Evolutionary conservation across 345 rosid genomes (phyloP).

Genomic region (Brassica juncea): DNA sequence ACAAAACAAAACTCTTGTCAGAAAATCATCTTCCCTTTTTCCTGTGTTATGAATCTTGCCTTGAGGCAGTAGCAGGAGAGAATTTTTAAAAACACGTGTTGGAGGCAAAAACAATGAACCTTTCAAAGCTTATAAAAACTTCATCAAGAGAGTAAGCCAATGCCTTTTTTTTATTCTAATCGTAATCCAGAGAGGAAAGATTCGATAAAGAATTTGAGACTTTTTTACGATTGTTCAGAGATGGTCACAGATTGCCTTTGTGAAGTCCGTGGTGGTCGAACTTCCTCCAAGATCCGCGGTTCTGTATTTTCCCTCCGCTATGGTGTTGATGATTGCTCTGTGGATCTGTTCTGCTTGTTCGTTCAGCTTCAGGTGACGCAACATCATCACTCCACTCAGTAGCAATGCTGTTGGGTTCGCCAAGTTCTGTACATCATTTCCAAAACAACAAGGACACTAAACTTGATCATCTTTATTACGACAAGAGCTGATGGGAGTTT

Average conservation of each 20-base stretch:
- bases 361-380: conserved; percentile 75
- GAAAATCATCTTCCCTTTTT: not conserved
- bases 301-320: conserved; percentile 84
- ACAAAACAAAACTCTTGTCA: conserved; percentile 24
- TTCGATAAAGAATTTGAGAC: conserved; percentile 28
- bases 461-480: not conserved
- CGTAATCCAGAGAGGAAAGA: not conserved
- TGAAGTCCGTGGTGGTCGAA: conserved; percentile 78
- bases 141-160: not conserved
- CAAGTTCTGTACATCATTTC: conserved; percentile 51
- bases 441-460: too few relatives aligned
- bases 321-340: conserved; percentile 74
- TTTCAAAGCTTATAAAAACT: not conserved
- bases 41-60: conserved; percentile 22
- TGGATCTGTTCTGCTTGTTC: conserved; percentile 86
- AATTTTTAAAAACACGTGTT: not conserved
- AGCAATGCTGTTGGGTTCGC: conserved; percentile 97
- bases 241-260: conserved; percentile 82
- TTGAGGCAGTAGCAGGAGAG: not conserved
- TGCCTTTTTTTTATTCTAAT: not conserved
- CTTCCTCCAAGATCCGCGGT: conserved; percentile 93
- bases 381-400: conserved; percentile 79
- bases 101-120: not conserved
- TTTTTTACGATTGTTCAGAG: conserved; percentile 52
- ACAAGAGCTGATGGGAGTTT: conserved; percentile 1